Evolutionary conservation across 1,139 yeast species (phyloP).

Genomic region (Lodderomyces theae): DNA sequence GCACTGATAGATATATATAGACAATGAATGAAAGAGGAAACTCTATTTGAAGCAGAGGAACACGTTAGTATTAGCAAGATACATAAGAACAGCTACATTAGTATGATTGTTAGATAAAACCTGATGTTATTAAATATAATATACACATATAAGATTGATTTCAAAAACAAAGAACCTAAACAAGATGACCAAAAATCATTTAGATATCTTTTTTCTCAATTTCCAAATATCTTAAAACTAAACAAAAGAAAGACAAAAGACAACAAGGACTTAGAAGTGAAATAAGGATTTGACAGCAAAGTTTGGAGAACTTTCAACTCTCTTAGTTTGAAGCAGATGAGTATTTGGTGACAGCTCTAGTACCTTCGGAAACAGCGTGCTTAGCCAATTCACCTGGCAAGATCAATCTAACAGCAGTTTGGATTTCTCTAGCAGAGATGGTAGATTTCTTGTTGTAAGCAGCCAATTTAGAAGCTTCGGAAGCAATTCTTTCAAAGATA

Average conservation of each 20-base stretch:
- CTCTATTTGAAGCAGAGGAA: no score
- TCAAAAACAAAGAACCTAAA: conserved; percentile 6
- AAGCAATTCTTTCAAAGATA: conserved; percentile 91
- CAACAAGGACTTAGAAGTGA: conserved; percentile 6
- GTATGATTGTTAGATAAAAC: no score
- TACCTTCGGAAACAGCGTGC: conserved; percentile 99
- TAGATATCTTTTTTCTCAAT: background rate
- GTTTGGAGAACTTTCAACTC: background rate
- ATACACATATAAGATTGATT: conserved; percentile 6
- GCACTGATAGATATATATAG: no score
- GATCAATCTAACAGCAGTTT: conserved; percentile 98
- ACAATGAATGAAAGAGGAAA: no score
- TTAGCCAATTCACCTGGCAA: conserved; percentile 99
- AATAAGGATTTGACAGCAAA: conserved; percentile 1
- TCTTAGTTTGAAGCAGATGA: conserved; percentile 71
- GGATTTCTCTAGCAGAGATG: conserved; percentile 98
- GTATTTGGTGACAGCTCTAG: conserved; percentile 99
- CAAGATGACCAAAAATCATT: conserved; percentile 13
- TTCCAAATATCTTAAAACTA: no score
- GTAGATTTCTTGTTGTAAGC: conserved; percentile 99
- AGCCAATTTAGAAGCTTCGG: conserved; percentile 98
- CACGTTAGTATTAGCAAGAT: no score
- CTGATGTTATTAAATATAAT: conserved; percentile 2
- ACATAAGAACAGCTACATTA: no score
- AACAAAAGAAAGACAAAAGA: background rate